Evolutionary conservation across 2,329 filamentous ascomycete species (phyloP).

Genomic region (Colletotrichum incanum): DNA sequence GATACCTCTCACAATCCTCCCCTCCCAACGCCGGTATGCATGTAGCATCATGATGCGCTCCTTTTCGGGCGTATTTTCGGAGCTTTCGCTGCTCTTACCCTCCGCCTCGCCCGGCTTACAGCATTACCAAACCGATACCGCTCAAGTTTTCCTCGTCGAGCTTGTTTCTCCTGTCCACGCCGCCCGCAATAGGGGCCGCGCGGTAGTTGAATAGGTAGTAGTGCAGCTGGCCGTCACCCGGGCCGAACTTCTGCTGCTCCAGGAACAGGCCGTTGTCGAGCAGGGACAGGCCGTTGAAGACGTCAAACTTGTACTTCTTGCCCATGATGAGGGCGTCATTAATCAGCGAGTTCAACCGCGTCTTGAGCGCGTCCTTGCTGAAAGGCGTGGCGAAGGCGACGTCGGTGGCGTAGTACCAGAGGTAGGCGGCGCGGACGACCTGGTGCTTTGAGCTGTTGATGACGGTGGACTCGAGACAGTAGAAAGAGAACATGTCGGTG

Average conservation of each 20-base stretch:
- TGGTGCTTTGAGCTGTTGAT: constrained; percentile 86
- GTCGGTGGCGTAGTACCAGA: constrained; percentile 97
- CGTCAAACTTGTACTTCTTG: constrained; percentile 89
- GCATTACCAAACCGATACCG: constrained; percentile 91
- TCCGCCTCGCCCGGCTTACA: constrained; percentile 50
- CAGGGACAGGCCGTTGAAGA: constrained; percentile 95
- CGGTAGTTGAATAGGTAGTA: constrained; percentile 99
- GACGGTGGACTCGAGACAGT: constrained; percentile 92
- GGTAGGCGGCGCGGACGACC: constrained; percentile 89
- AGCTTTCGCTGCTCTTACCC: neutral
- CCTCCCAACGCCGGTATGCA: constrained; percentile 31
- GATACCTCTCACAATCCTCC: constrained; percentile 32
- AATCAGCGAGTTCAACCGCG: constrained; percentile 85
- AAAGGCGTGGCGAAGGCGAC: constrained; percentile 75
- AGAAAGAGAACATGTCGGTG: constrained; percentile 98
- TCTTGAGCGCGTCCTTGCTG: constrained; percentile 75
- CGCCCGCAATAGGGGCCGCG: constrained; percentile 86
- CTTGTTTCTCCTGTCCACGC: constrained; percentile 84
- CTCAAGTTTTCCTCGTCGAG: constrained; percentile 85
- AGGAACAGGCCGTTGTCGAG: constrained; percentile 96
- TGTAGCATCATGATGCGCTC: constrained; percentile 1
- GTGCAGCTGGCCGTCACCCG: constrained; percentile 93
- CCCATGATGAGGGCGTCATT: constrained; percentile 90
- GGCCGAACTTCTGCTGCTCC: constrained; percentile 93
- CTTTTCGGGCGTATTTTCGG: neutral